Evolutionary conservation across 2,329 filamentous ascomycete genomes (phyloP).

Genomic region (Myriosclerotinia duriaeana): DNA sequence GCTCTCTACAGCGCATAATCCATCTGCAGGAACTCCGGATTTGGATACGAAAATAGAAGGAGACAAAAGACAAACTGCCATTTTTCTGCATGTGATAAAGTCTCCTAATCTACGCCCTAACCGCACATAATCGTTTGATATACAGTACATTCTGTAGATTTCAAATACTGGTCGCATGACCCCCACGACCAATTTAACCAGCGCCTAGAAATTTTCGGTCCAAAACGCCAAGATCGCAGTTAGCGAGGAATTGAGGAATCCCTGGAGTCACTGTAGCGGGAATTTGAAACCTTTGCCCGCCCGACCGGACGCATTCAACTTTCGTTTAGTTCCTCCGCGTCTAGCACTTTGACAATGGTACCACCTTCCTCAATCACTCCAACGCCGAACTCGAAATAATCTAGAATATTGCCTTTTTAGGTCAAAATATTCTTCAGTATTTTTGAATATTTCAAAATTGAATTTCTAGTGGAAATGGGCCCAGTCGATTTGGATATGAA

Average conservation of each 20-base stretch:
- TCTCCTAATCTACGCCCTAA: not conserved
- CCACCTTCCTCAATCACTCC: slow-evolving; percentile 19
- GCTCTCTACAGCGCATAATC: not conserved
- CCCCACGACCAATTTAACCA: slow-evolving; percentile 21
- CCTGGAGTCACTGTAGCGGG: not conserved
- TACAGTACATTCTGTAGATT: not conserved
- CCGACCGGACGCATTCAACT: slow-evolving; percentile 18
- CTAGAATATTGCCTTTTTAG: not conserved
- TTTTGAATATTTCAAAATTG: not conserved
- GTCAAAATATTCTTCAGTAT: not conserved
- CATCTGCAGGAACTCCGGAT: slow-evolving; percentile 9
- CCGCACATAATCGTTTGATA: slow-evolving; percentile 1
- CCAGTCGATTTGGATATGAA: slow-evolving; percentile 15
- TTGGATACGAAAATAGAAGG: slow-evolving; percentile 9
- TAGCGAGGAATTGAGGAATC: slow-evolving; percentile 1
- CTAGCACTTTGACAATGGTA: not conserved
- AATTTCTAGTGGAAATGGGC: not conserved
- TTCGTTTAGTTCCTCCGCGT: slow-evolving; percentile 20
- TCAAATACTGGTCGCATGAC: slow-evolving; percentile 4
- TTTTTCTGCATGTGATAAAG: not conserved
- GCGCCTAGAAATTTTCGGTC: not conserved
- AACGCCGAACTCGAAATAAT: slow-evolving; percentile 7
- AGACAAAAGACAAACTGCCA: not conserved
- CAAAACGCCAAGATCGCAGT: slow-evolving; percentile 6
- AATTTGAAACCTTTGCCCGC: slow-evolving; percentile 11